phyloP scores from a whole-genome alignment of 1,284 basidiomycete genomes.

The Cutaneotrichosporon cavernicola region DNA sequence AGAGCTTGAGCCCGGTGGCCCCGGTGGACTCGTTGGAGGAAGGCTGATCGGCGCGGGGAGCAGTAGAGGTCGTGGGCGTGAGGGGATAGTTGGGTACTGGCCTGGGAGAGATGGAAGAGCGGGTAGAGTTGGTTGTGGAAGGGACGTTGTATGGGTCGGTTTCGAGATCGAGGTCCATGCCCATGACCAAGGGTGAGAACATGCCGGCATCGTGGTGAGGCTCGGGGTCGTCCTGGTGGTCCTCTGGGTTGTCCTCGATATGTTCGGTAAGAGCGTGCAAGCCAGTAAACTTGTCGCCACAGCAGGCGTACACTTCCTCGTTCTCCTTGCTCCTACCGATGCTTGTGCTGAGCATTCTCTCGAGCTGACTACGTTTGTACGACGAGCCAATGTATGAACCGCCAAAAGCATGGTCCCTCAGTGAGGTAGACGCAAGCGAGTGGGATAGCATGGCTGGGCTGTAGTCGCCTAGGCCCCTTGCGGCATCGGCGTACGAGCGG shows the following conservation, averaged over 20 bases:
- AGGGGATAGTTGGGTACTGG: slow-evolving; percentile 43
- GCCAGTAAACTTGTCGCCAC: slow-evolving; percentile 38
- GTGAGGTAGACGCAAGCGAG: slow-evolving; percentile 38
- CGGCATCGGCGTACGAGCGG: slow-evolving; percentile 47
- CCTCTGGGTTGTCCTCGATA: slow-evolving; percentile 34
- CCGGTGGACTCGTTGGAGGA: slow-evolving; percentile 17
- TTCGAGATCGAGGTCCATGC: slow-evolving; percentile 50
- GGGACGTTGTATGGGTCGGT: slow-evolving; percentile 27
- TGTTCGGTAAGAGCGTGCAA: slow-evolving; percentile 50
- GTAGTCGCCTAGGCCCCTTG: slow-evolving; percentile 27
- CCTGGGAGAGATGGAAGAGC: slow-evolving; percentile 36
- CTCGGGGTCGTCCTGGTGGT: slow-evolving; percentile 44
- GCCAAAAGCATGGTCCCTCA: not conserved
- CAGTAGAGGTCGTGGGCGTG: slow-evolving; percentile 24
- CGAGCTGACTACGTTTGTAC: slow-evolving; percentile 44
- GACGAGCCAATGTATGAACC: slow-evolving; percentile 32
- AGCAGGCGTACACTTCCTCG: slow-evolving; percentile 47
- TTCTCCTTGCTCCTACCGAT: slow-evolving; percentile 37
- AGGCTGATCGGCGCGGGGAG: slow-evolving; percentile 13
- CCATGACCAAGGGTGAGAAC: slow-evolving; percentile 45
- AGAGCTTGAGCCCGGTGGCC: slow-evolving; percentile 40
- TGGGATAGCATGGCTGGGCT: slow-evolving; percentile 33
- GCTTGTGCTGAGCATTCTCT: slow-evolving; percentile 37
- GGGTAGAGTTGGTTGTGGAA: slow-evolving; percentile 34
- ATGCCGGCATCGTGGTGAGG: slow-evolving; percentile 30